Evolutionary conservation across 176 grass and related monocot species (phyloP), one percentile per base, ranked within the genome.

Genomic region (Oryza meyeriana): DNA sequence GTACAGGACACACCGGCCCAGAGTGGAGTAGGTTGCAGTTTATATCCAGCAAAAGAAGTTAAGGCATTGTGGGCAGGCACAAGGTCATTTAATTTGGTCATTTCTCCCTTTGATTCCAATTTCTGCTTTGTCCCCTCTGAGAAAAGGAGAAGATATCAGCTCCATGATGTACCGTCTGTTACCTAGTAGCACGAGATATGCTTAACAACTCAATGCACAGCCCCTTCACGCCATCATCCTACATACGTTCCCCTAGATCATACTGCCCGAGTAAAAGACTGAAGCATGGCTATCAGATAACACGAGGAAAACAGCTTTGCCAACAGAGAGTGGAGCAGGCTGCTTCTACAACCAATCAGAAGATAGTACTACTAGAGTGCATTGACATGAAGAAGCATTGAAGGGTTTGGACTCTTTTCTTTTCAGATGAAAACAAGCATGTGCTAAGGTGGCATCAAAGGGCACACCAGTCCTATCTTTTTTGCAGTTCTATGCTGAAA

Each of bases 11-110:
- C 84, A 44, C 50, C 0, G 16, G 1, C 5, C 25, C 42, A 27
- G 14, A 67, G 74, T 67, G 80, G 80, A 83, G 74, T 34, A 57
- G 66, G 80, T 57, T 41, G 58, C 44, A 44, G 22, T 71, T 52
- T 29, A 1, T 41, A 65, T 14, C 61, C 66, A 71, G 44, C 40
- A 35, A 50, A 26, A 65, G 38, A 48, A 17, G 45, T 11, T n/a
- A 58, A 30, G 1, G 39, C 30, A 50, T 67, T 64, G 59, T 33
- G 13, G 13, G 68, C 16, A 7, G 13, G 2, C 41, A 32, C 27
- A 57, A 58, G 44, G 17, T 33, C 28, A 64, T 24, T 24, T 39
- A 2, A 2, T 61, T 41, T 59, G 27, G 26, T 0, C 8, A 66
- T 74, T 79, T 83, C 77, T 69, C 22, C 27, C 31, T 33, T 24